Evolutionary conservation across 2,329 filamentous ascomycete genomes (phyloP).

Genomic region (Blastomyces gilchristii): DNA sequence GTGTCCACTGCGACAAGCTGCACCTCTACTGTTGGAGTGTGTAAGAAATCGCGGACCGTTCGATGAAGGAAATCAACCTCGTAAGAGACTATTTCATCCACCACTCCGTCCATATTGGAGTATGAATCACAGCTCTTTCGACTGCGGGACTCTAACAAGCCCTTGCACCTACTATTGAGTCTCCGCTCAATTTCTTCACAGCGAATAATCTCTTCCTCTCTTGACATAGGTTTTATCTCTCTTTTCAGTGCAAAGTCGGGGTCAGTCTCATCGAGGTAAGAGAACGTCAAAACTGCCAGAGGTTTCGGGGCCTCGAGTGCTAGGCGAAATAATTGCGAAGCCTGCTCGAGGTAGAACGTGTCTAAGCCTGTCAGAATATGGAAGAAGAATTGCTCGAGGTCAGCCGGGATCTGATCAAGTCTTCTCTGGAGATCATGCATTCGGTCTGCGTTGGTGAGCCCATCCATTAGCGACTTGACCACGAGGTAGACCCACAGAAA

Average conservation of each 20-base stretch:
- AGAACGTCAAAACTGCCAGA: constrained; percentile 10
- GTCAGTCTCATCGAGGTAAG: constrained; percentile 10
- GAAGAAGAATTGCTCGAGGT: constrained; percentile 17
- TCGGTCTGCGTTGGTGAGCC: constrained; percentile 17
- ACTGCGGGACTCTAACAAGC: constrained; percentile 12
- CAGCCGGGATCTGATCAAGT: constrained; percentile 16
- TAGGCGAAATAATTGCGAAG: constrained; percentile 12
- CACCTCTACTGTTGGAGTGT: constrained; percentile 1
- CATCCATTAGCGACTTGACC: constrained; percentile 17
- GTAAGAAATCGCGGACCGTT: constrained; percentile 11
- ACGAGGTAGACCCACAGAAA: constrained; percentile 27
- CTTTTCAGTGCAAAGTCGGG: not conserved
- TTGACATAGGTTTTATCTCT: not conserved
- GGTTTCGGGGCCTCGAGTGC: constrained; percentile 4
- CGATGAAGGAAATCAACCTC: constrained; percentile 9
- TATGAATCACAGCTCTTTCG: not conserved
- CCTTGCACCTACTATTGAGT: constrained; percentile 16
- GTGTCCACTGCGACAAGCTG: not conserved
- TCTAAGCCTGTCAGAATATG: constrained; percentile 17
- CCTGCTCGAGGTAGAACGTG: constrained; percentile 12
- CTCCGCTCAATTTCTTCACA: constrained; percentile 14
- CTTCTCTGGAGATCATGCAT: constrained; percentile 15
- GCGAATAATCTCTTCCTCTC: constrained; percentile 7
- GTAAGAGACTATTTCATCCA: not conserved
- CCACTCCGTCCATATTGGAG: not conserved